phyloP scores from a whole-genome alignment of 2,329 filamentous ascomycete species.

The Capronia americana region DNA sequence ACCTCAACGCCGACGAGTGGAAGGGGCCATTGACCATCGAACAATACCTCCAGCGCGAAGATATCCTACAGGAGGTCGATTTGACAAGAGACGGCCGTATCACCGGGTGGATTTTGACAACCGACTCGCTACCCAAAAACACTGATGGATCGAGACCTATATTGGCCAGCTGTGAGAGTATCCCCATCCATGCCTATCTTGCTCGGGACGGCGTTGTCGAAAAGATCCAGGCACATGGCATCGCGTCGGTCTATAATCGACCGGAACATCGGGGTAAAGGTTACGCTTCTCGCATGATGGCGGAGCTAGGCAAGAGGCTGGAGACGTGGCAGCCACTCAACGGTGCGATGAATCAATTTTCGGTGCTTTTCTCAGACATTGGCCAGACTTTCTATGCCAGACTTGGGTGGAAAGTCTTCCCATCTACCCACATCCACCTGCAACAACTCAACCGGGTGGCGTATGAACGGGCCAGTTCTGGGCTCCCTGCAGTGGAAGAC shows the following conservation, averaged over 20 bases:
- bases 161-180: conserved; percentile 65
- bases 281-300: conserved; percentile 79
- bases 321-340: conserved; percentile 58
- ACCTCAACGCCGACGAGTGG: conserved; percentile 64
- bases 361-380: conserved; percentile 84
- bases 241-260: conserved; percentile 80
- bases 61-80: conserved; percentile 57
- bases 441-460: conserved; percentile 46
- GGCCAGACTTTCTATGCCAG: conserved; percentile 81
- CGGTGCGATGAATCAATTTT: conserved; percentile 64
- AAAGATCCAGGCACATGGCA: conserved; percentile 68
- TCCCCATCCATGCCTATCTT: conserved; percentile 54
- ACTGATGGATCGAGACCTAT: conserved; percentile 52
- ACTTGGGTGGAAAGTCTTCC: conserved; percentile 77
- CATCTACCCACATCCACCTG: conserved; percentile 74
- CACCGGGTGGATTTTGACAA: conserved; percentile 66
- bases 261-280: conserved; percentile 71
- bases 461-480: conserved; percentile 36
- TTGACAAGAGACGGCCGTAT: conserved; percentile 62
- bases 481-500: conserved; percentile 43
- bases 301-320: conserved; percentile 65
- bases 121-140: conserved; percentile 47
- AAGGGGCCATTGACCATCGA: conserved; percentile 61
- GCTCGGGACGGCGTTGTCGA: conserved; percentile 55
- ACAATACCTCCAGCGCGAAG: conserved; percentile 65